These are phyloP conservation scores for Arthrinium puccinioides DNA, from an alignment of 2,329 filamentous ascomycete genomes.

Conservation along the genomic window DNA sequence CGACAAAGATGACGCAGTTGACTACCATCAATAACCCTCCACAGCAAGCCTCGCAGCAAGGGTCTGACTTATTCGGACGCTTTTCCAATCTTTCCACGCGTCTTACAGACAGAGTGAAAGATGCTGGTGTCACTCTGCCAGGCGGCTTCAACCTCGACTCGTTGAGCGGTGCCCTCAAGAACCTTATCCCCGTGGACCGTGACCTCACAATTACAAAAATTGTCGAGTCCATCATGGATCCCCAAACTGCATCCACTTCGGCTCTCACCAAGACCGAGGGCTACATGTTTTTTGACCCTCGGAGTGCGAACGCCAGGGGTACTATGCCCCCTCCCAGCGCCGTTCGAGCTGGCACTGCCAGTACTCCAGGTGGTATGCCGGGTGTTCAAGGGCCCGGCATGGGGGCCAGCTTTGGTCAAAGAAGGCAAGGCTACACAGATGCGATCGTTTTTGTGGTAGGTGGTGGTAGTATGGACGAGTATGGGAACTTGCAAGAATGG, in stretches of 20 bases:
- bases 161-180: conserved; percentile 92
- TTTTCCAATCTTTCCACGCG: conserved; percentile 89
- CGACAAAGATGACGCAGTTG: conserved; percentile 97
- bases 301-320: conserved; percentile 85
- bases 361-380: conserved; percentile 26
- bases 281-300: conserved; percentile 95
- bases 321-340: conserved; percentile 77
- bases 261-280: conserved; percentile 95
- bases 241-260: conserved; percentile 77
- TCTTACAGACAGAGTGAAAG: conserved; percentile 89
- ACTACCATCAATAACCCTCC: conserved; percentile 76
- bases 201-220: conserved; percentile 97
- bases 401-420: conserved; percentile 80
- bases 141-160: conserved; percentile 80
- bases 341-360: conserved; percentile 37
- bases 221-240: conserved; percentile 97
- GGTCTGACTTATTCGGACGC: conserved; percentile 80
- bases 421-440: conserved; percentile 82
- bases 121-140: conserved; percentile 69
- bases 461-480: conserved; percentile 97
- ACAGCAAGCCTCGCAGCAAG: conserved; percentile 51
- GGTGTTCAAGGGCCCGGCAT: conserved; percentile 53
- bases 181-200: conserved; percentile 92
- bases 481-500: conserved; percentile 96
- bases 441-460: conserved; percentile 93